Base-by-base conservation (phyloP, 2,329 filamentous ascomycete species). In the Xylaria arbuscula region DNA sequence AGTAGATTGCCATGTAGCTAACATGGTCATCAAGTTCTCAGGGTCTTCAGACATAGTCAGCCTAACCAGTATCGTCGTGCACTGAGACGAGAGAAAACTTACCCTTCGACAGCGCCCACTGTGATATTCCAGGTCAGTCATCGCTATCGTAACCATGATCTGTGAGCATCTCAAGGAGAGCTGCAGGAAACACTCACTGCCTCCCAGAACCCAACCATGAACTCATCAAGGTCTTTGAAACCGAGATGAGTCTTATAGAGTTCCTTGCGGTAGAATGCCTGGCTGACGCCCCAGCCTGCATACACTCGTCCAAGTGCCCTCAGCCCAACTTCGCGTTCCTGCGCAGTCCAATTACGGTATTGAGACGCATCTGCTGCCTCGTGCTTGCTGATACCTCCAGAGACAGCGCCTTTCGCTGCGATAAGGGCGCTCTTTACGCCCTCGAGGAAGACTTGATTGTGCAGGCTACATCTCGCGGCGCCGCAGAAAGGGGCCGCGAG, bases 221-320 rank as follows among this genome's bases (percentile, higher is more conserved):
- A 95, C 62, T 92, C 88, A 69, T 94, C 91, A 1, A 94, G 82
- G 63, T 88, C 83, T 71, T 89, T 88, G 74, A 86, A 93, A 0
- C 90, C 90, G 9, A 94, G 83, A 0, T 76, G 81, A 1, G 79
- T 89, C 76, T 92, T 87, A 76, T 90, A 90, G n/a, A 93, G 68
- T 76, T 85, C 89, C 72, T 93, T 83, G 1, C 92, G 86, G 74
- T 95, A 95, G 75, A 94, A 95, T 0, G 91, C 86, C 74, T 94
- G 92, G 60, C 89, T 92, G 74, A 95, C 92, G 0, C 93, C 92
- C 92, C 89, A 96, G 0, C 92, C 92, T 1, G 92, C 92, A 78
- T 96, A 96, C 0, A 89, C 92, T 53, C 91, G 85, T 0, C 87
- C 91, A 65, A 95, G 87, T 0, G 92, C 92, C 74, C 90, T 93